These are phyloP conservation scores for Phytophthora pinifolia DNA, from an alignment of 352 stramenopile genomes.

Conservation along the genomic window DNA sequence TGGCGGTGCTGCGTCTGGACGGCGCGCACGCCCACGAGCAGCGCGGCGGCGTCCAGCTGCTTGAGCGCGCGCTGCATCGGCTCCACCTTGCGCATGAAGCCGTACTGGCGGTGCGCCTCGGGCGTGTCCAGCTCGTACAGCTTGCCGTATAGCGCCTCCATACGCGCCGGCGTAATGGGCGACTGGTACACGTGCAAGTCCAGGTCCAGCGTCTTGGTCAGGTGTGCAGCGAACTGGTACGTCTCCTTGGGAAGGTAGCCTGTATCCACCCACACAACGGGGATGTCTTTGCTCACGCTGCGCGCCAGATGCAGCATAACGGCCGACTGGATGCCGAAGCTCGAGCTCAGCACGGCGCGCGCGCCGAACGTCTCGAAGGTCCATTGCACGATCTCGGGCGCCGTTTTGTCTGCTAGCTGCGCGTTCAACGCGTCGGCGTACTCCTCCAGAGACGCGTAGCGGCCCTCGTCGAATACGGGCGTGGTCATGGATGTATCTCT, in stretches of 20 bases:
- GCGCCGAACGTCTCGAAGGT: conserved; percentile 66
- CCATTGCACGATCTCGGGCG: conserved; percentile 72
- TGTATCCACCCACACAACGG: conserved; percentile 85
- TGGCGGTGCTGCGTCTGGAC: conserved; percentile 73
- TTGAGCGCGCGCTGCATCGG: conserved; percentile 77
- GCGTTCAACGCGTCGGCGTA: conserved; percentile 70
- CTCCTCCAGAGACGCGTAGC: conserved; percentile 58
- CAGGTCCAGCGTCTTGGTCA: conserved; percentile 65
- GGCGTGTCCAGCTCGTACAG: conserved; percentile 71
- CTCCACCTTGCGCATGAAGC: conserved; percentile 84
- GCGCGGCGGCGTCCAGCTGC: conserved; percentile 54
- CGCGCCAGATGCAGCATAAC: conserved; percentile 83
- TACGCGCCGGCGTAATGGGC: conserved; percentile 67
- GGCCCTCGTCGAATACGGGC: conserved; percentile 39
- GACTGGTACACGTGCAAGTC: conserved; percentile 82
- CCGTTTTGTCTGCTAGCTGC: conserved; percentile 50
- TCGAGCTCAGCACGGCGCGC: conserved; percentile 74
- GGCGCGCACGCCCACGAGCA: conserved; percentile 82
- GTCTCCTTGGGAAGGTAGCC: conserved; percentile 83
- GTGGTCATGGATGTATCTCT: conserved; percentile 18
- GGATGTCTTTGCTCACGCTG: conserved; percentile 45
- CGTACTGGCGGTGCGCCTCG: conserved; percentile 80
- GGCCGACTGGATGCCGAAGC: conserved; percentile 86
- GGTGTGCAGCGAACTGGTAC: conserved; percentile 74
- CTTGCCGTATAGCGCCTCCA: conserved; percentile 88